Base-by-base conservation (phyloP, 495 filamentous ascomycete species). In the Penicillium silybi region DNA sequence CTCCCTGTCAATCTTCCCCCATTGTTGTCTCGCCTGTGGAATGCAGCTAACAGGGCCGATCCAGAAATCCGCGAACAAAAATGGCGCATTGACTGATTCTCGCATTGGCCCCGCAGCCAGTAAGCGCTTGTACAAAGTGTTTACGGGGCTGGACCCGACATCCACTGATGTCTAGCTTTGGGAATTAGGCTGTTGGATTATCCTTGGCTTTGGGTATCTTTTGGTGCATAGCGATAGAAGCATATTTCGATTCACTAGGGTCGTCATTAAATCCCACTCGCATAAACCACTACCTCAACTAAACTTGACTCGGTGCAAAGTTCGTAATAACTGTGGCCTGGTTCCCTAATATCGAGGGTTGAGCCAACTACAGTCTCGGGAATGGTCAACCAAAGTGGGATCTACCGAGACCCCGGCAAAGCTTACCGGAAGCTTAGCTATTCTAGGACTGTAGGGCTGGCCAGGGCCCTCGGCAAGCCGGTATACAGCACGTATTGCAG, bases 41-140 rank as follows among this genome's bases (percentile, higher is more conserved):
- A 35, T 25, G 25, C 44, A 50, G 26, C 51, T 63, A 46, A 60
- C 50, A 20, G 8, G 10, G 4, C 16, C 20, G 37, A 19, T 20
- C 3, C 50, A 80, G 69, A 90, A 86, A 78, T 78, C 77, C 13
- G 80, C 84, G 0, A 89, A 88, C 48, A 83, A 77, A 52, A 81
- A 84, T 53, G 89, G 89, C 6, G 78, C 77, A 5, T 67, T 85
- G 41, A 81, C 82, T 2, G 85, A 86, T 44, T 68, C 82, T 16
- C 77, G 78, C 11, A 73, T 95, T 19, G 89, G 89, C 6, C 80
- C 73, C 35, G 80, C 85, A 1, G 75, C 85, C n/a, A 92, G 89
- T 57, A 79, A 74, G 67, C 76, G 89, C 52, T 58, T 95, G 37
- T 80, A 85, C 53, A 89, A 85, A 64, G 82, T 92, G 0, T 90